Conservation (phyloP, 345 rosid species). For the Corchorus capsularis region DNA sequence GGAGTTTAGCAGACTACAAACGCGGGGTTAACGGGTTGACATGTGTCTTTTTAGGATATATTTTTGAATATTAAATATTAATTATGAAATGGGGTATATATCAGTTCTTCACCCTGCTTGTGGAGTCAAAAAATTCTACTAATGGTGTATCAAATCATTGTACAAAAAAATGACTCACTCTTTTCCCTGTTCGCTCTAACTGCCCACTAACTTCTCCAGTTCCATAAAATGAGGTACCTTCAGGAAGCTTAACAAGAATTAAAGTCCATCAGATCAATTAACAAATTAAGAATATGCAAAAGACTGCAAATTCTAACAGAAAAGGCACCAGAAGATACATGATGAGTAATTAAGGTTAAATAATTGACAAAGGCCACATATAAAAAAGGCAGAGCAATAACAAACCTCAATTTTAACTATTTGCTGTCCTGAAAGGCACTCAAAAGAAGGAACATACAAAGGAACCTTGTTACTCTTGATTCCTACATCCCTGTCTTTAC, state of each 20-base stretch:
- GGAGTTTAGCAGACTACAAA: no score
- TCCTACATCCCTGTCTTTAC: conserved; percentile 56
- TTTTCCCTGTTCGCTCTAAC: conserved; percentile 88
- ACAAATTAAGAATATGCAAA: not conserved
- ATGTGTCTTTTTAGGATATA: no score
- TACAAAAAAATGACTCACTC: conserved; percentile 49
- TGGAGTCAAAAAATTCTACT: no score
- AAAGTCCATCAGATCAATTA: conserved; percentile 20
- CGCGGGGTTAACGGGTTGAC: no score
- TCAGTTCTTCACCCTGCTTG: no score
- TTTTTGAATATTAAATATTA: no score
- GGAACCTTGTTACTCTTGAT: conserved; percentile 47
- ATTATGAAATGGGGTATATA: no score
- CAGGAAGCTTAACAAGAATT: conserved; percentile 56
- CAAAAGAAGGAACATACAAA: conserved; percentile 50
- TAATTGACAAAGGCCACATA: not conserved
- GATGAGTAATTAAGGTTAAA: not conserved
- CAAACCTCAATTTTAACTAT: conserved; percentile 70
- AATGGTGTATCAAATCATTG: no score
- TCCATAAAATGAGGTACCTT: conserved; percentile 86
- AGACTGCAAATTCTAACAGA: not conserved
- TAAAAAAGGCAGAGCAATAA: not conserved
- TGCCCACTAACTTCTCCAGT: conserved; percentile 96
- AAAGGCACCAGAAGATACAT: not conserved
- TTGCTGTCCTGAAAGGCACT: conserved; percentile 50